These are phyloP conservation scores for Ceratobasidium sp. DNA, from an alignment of 1,284 basidiomycete species.

Conservation along the genomic window DNA sequence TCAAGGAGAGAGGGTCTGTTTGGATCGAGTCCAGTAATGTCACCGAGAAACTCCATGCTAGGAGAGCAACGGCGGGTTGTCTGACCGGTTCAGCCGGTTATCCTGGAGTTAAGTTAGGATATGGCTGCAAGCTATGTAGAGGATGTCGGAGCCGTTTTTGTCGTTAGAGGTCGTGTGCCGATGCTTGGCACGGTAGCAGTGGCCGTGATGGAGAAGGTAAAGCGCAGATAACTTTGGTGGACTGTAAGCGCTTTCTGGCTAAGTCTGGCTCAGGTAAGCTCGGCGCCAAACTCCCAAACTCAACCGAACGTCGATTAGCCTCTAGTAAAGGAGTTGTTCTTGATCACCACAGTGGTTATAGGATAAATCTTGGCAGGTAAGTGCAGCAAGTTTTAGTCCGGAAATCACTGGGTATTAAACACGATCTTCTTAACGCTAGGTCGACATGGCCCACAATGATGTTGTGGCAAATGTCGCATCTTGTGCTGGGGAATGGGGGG, in stretches of 20 bases:
- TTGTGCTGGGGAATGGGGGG: constrained; percentile 33
- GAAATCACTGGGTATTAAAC: neutral
- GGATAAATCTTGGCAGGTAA: neutral
- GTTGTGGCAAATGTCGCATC: constrained; percentile 36
- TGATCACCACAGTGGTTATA: constrained; percentile 9
- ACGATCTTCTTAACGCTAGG: neutral
- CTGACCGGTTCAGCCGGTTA: constrained; percentile 21
- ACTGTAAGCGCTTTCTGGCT: neutral
- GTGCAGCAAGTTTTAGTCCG: neutral
- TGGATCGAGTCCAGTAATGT: constrained; percentile 67
- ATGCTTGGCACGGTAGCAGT: neutral
- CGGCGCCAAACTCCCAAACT: constrained; percentile 4
- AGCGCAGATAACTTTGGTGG: neutral
- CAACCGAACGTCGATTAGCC: constrained; percentile 23
- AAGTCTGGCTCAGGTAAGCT: neutral
- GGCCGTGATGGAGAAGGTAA: neutral
- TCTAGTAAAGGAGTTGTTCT: neutral
- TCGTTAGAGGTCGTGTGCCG: constrained; percentile 1
- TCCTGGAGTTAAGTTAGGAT: too few relatives aligned
- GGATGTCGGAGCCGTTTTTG: neutral
- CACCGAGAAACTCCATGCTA: constrained; percentile 81
- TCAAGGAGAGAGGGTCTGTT: constrained; percentile 93
- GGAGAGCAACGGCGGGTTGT: neutral
- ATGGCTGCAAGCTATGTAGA: neutral
- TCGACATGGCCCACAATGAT: constrained; percentile 35